These are phyloP conservation scores for Amphibolis antarctica DNA, from an alignment of 106 monocot genomes.

Conservation along the genomic window DNA sequence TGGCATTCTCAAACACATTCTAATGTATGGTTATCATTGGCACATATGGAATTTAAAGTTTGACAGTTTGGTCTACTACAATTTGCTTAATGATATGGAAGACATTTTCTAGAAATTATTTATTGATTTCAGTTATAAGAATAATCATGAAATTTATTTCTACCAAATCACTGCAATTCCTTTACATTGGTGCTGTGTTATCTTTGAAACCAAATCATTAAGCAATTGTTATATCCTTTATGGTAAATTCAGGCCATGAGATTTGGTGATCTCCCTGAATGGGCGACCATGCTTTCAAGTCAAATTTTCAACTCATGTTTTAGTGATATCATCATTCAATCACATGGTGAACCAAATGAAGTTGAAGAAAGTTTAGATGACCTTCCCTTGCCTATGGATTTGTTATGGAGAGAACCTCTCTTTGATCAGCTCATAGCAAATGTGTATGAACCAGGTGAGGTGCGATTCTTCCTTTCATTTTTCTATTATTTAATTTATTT, in stretches of 20 bases:
- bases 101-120: not conserved
- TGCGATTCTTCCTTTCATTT: slow-evolving; percentile 14
- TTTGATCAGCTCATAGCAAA: slow-evolving; percentile 92
- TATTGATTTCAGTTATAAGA: not conserved
- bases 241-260: slow-evolving; percentile 64
- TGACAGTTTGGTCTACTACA: too few relatives aligned
- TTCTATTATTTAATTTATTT: not conserved
- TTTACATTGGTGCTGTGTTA: too few relatives aligned
- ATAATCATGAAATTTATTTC: not conserved
- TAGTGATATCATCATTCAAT: not conserved
- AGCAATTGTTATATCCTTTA: too few relatives aligned
- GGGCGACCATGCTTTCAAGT: slow-evolving; percentile 57
- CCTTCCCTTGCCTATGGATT: slow-evolving; percentile 48
- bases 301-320: slow-evolving; percentile 37
- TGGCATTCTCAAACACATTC: too few relatives aligned
- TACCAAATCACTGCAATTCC: too few relatives aligned
- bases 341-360: slow-evolving; percentile 11
- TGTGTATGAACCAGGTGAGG: slow-evolving; percentile 86
- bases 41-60: too few relatives aligned
- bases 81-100: too few relatives aligned
- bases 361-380: slow-evolving; percentile 19
- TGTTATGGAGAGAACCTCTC: slow-evolving; percentile 81
- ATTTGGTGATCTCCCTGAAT: slow-evolving; percentile 87
- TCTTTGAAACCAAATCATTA: too few relatives aligned
- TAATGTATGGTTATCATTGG: too few relatives aligned